These are phyloP conservation scores for Sporothrix dimorphospora DNA, from an alignment of 2,329 filamentous ascomycete genomes.

Conservation along the genomic window DNA sequence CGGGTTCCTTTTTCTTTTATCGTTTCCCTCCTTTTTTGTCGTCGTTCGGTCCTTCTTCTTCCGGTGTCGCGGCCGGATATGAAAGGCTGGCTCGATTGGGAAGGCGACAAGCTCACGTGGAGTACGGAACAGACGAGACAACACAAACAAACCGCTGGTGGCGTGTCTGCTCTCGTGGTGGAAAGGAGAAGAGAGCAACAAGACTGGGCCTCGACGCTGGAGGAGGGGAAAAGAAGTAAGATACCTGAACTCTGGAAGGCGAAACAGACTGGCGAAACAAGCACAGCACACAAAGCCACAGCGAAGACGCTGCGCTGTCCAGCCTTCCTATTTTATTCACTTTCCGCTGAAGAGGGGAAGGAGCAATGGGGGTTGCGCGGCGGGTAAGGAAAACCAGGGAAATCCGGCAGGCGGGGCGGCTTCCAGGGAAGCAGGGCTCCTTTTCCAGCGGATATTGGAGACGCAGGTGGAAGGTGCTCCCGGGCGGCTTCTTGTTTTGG, in stretches of 20 bases:
- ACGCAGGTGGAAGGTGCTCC: not conserved
- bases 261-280: constrained; percentile 19
- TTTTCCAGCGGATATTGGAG: constrained; percentile 8
- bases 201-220: not conserved
- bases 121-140: not conserved
- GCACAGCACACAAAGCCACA: constrained; percentile 12
- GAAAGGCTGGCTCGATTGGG: not conserved
- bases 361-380: not conserved
- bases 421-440: not conserved
- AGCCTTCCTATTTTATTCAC: constrained; percentile 15
- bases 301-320: not conserved
- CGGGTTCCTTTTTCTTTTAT: not conserved
- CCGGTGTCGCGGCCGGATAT: not conserved
- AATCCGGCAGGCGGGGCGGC: constrained; percentile 13
- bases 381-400: constrained; percentile 3
- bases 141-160: not conserved
- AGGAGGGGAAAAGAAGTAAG: constrained; percentile 1
- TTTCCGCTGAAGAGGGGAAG: not conserved
- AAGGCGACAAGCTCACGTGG: not conserved
- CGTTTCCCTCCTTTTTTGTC: not conserved
- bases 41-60: constrained; percentile 7
- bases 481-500: constrained; percentile 1
- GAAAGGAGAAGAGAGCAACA: not conserved
- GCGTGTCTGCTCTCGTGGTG: constrained; percentile 12
- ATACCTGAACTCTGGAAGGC: too few relatives aligned